These are phyloP conservation scores for Scenedesmus sp. DNA, from an alignment of 163 green algal species.

Conservation along the genomic window DNA sequence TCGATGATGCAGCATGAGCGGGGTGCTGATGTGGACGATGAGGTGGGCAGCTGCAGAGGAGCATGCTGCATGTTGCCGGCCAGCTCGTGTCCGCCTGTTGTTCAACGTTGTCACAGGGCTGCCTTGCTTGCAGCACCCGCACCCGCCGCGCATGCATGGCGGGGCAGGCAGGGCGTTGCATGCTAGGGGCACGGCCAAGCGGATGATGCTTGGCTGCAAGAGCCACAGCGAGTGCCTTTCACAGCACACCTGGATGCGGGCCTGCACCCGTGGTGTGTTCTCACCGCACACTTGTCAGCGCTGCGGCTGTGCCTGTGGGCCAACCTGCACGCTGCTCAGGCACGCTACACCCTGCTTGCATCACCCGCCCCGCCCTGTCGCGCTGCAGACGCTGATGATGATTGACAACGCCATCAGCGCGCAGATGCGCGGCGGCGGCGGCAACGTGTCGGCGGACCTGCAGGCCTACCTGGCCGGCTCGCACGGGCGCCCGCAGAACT, in stretches of 20 bases:
- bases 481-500: not conserved
- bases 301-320: no score
- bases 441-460: not conserved
- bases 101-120: not conserved
- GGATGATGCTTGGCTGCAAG: no score
- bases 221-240: no score
- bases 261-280: no score
- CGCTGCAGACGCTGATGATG: constrained; percentile 16
- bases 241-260: no score
- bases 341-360: not conserved
- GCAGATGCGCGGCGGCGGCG: not conserved
- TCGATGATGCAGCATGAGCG: not conserved
- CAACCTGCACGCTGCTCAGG: not conserved
- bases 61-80: not conserved
- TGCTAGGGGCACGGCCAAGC: not conserved
- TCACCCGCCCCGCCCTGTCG: not conserved
- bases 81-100: not conserved
- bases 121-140: not conserved
- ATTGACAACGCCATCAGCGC: constrained; percentile 26
- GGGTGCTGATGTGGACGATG: constrained; percentile 7
- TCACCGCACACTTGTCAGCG: no score
- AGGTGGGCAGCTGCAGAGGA: not conserved
- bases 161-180: not conserved
- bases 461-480: constrained; percentile 1
- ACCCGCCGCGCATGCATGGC: not conserved